Conservation (phyloP, 2,329 filamentous ascomycete genomes). For the Aspergillus costaricaensis region DNA sequence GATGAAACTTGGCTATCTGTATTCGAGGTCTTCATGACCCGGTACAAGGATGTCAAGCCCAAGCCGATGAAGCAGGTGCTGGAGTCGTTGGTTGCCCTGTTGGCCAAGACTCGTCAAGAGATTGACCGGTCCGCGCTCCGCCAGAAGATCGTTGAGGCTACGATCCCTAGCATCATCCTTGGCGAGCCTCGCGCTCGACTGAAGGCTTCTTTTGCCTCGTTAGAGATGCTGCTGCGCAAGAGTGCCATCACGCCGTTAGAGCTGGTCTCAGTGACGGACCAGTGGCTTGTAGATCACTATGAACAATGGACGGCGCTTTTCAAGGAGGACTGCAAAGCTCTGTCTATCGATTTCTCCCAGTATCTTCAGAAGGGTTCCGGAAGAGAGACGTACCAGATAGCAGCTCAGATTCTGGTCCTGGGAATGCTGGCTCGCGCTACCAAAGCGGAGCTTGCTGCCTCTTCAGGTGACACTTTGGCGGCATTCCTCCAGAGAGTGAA, state of each 20-base stretch:
- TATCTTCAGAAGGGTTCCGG: slow-evolving; percentile 22
- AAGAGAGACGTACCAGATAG: slow-evolving; percentile 16
- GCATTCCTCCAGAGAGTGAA: slow-evolving; percentile 35
- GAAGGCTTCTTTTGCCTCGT: slow-evolving; percentile 39
- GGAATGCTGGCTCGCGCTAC: slow-evolving; percentile 36
- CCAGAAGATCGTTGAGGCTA: slow-evolving; percentile 26
- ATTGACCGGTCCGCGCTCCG: slow-evolving; percentile 24
- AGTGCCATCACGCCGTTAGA: slow-evolving; percentile 35
- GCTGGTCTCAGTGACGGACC: slow-evolving; percentile 31
- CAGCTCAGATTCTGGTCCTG: slow-evolving; percentile 35
- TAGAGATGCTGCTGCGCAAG: slow-evolving; percentile 43
- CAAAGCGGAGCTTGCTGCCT: slow-evolving; percentile 31
- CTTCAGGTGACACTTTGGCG: slow-evolving; percentile 32
- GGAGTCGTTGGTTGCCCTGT: slow-evolving; percentile 39
- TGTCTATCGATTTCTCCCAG: slow-evolving; percentile 28
- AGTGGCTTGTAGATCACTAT: slow-evolving; percentile 38
- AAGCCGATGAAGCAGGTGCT: slow-evolving; percentile 50
- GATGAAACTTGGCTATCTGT: slow-evolving; percentile 41
- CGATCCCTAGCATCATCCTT: slow-evolving; percentile 41
- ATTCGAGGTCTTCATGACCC: slow-evolving; percentile 43
- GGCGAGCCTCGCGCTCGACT: slow-evolving; percentile 42
- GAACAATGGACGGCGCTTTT: slow-evolving; percentile 35
- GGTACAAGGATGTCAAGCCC: slow-evolving; percentile 46
- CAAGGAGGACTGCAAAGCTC: slow-evolving; percentile 34
- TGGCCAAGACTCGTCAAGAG: slow-evolving; percentile 32